Evolutionary conservation across 2,329 filamentous ascomycete genomes (phyloP).

Genomic region (Teratosphaeria zuluensis): DNA sequence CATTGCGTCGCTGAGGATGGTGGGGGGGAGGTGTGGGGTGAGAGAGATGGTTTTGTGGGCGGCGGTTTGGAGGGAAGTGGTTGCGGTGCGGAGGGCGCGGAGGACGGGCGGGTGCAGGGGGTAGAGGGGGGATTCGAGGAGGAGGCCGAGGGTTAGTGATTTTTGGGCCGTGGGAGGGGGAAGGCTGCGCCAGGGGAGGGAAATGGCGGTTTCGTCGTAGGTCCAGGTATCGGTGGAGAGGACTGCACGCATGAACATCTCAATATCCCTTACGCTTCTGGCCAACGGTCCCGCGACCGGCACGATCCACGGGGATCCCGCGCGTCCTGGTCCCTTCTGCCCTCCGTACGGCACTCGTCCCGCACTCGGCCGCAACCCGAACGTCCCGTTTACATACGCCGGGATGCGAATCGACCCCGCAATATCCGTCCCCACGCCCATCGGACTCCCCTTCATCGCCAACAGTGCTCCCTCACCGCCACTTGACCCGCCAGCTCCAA

Average conservation of each 20-base stretch:
- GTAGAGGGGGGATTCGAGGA: constrained; percentile 38
- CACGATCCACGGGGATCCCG: constrained; percentile 35
- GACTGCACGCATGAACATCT: constrained; percentile 15
- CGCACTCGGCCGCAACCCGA: constrained; percentile 17
- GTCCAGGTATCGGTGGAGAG: constrained; percentile 13
- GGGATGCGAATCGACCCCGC: constrained; percentile 63
- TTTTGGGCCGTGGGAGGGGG: too few relatives aligned
- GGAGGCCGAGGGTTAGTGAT: constrained; percentile 39
- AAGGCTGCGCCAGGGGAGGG: constrained; percentile 38
- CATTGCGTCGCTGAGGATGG: constrained; percentile 20
- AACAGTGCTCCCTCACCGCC: constrained; percentile 56
- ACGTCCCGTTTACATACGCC: constrained; percentile 57
- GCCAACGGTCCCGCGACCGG: constrained; percentile 21
- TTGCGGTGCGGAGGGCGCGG: constrained; percentile 34
- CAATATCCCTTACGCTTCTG: constrained; percentile 15
- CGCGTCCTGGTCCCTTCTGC: constrained; percentile 31
- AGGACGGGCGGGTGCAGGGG: constrained; percentile 44
- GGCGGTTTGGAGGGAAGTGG: constrained; percentile 28
- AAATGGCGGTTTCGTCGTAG: constrained; percentile 24
- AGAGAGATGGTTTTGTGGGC: constrained; percentile 34
- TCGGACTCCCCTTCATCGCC: constrained; percentile 46
- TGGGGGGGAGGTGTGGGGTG: not conserved
- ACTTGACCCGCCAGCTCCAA: constrained; percentile 55
- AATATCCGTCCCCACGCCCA: constrained; percentile 57
- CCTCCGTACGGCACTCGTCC: constrained; percentile 18